phyloP scores from a whole-genome alignment of 495 filamentous ascomycete species.

The Aspergillus avenaceus region DNA sequence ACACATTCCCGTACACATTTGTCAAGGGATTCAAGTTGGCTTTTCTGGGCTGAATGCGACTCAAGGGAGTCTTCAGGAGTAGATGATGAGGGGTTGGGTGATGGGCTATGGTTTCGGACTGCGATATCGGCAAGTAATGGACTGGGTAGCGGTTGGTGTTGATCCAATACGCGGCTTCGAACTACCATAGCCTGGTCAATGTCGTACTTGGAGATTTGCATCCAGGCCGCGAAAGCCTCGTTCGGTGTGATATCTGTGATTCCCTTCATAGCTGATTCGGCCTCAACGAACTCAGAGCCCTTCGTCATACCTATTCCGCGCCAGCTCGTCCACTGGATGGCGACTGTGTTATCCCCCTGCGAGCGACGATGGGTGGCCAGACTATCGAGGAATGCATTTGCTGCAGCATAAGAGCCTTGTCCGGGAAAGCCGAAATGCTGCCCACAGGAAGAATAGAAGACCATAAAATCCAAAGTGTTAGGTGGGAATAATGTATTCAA shows the following conservation, averaged over 20 bases:
- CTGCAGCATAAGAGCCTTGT: slow-evolving; percentile 26
- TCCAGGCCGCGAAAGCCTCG: slow-evolving; percentile 40
- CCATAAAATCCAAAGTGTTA: slow-evolving; percentile 28
- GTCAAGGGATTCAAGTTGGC: slow-evolving; percentile 13
- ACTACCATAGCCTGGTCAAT: slow-evolving; percentile 31
- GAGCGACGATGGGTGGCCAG: slow-evolving; percentile 22
- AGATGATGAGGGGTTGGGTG: background rate
- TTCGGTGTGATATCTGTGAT: slow-evolving; percentile 35
- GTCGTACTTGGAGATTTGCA: slow-evolving; percentile 26
- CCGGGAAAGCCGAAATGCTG: slow-evolving; percentile 26
- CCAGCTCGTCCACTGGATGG: slow-evolving; percentile 41
- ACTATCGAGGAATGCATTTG: slow-evolving; percentile 30
- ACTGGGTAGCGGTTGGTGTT: slow-evolving; percentile 16
- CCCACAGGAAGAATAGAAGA: slow-evolving; percentile 28
- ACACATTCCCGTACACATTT: slow-evolving; percentile 17
- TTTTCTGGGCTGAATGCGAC: slow-evolving; percentile 13
- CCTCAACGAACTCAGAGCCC: slow-evolving; percentile 32
- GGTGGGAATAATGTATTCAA: slow-evolving; percentile 11
- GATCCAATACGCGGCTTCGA: slow-evolving; percentile 20
- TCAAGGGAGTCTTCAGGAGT: slow-evolving; percentile 2
- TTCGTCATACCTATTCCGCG: slow-evolving; percentile 34
- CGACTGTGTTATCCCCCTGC: slow-evolving; percentile 29
- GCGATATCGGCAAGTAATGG: slow-evolving; percentile 31
- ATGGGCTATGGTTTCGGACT: slow-evolving; percentile 9
- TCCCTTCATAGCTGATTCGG: slow-evolving; percentile 33